Conservation (phyloP, 2,329 filamentous ascomycete species). For the Zymoseptoria crescenta region DNA sequence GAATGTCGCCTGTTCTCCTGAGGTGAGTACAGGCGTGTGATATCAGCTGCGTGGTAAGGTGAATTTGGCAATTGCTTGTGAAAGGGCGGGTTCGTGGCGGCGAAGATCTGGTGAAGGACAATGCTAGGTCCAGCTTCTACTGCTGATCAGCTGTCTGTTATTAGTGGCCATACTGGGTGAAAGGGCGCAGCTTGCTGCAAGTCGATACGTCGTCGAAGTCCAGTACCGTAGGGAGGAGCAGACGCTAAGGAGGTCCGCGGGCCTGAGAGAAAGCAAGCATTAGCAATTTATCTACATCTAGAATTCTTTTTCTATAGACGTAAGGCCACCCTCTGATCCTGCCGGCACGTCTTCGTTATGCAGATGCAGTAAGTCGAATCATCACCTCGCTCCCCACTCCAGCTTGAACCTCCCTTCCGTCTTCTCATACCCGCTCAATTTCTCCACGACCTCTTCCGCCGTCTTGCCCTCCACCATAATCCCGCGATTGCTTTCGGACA, state of each 20-base stretch:
- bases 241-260: background rate
- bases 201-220: no score
- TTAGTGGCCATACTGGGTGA: no score
- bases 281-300: background rate
- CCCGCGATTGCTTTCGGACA: constrained; percentile 58
- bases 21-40: no score
- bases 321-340: background rate
- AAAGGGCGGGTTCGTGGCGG: no score
- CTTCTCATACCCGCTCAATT: constrained; percentile 65
- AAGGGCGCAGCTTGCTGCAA: no score
- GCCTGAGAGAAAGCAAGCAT: background rate
- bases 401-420: constrained; percentile 70
- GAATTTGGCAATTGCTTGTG: no score
- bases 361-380: background rate
- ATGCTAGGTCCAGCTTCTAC: no score
- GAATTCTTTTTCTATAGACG: background rate
- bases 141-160: no score
- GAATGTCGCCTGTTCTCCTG: no score
- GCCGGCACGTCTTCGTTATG: background rate
- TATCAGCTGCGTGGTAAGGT: no score
- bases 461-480: constrained; percentile 73
- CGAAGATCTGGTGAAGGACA: no score
- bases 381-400: constrained; percentile 55
- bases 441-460: constrained; percentile 63
- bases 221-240: no score